Base-by-base conservation (phyloP, 176 grass and related monocot genomes). In the Echinochloa phyllopogon region DNA sequence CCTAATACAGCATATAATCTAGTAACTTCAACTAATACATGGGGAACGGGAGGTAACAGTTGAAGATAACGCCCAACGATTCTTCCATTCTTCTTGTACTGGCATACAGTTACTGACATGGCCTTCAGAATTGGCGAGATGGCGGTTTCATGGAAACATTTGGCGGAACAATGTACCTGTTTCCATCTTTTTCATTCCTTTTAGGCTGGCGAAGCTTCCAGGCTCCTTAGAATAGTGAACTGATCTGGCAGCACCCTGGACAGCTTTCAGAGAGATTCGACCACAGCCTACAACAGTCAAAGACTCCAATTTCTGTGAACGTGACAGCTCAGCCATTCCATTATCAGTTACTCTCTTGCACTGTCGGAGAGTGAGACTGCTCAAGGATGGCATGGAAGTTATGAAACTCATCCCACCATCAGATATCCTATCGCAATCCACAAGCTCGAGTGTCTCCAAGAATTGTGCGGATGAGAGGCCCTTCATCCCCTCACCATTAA, bases 381-480 rank as follows among this genome's bases (percentile, higher is more conserved):
- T 86, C 79, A 94, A 86, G 53, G 17, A 48, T 5, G 76, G 85
- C 24, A 62, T 57, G 43, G 18, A 11, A 0, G 15, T 14, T 1
- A 90, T 73, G 67, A 82, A 79, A 65, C 37, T 12, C 41, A 94
- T 67, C 48, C 92, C 92, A 23, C 36, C 66, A 85, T 94, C 83
- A 29, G 69, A 75, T 57, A 94, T 74, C 56, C 72, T 21, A 11
- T 63, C 6, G 36, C 91, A 88, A 23, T 75, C 71, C 40, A 82
- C 65, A 37, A 97, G 85, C 81, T 97, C 72, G 0, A 97, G 76
- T 9, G 41, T 82, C 86, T 94, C 88, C 56, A 94, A 69, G 50
- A 72, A 85, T 21, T 65, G 59, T 4, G 76, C 41, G 2, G 83
- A 87, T 21, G 75, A 85, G 10, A 94, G 77, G 29, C 14, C 72